Evolutionary conservation across 2,329 filamentous ascomycete genomes (phyloP).

Genomic region (Bisporella sp.): DNA sequence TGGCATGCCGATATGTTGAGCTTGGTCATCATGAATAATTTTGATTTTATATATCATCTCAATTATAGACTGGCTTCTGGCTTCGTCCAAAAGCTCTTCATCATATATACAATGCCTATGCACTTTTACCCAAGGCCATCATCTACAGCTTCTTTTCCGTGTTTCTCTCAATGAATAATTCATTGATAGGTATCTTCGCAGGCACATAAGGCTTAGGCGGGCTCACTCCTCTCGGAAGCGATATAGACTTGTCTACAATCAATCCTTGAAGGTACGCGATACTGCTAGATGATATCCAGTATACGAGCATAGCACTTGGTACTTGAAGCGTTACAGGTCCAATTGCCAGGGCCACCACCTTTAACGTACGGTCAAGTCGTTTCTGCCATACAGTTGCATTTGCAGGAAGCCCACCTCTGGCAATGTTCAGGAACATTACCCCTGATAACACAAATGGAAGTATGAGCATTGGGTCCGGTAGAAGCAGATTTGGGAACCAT

Average conservation of each 20-base stretch:
- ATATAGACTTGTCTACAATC: conserved; percentile 32
- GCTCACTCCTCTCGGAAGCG: too few species aligned
- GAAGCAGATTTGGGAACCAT: conserved; percentile 52
- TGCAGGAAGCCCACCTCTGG: conserved; percentile 9
- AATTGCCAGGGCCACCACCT: conserved; percentile 32
- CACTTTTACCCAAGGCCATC: too few species aligned
- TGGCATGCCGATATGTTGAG: too few species aligned
- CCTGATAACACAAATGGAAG: conserved; percentile 42
- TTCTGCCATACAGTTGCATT: conserved; percentile 14
- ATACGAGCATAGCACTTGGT: conserved; percentile 39
- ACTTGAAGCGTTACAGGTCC: conserved; percentile 32
- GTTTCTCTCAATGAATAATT: too few species aligned
- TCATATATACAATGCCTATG: too few species aligned
- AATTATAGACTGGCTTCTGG: too few species aligned
- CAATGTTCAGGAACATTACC: conserved; percentile 41
- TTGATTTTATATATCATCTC: too few species aligned
- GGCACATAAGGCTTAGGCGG: too few species aligned
- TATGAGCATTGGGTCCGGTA: conserved; percentile 41
- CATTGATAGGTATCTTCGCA: too few species aligned
- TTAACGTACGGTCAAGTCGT: conserved; percentile 24
- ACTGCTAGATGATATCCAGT: conserved; percentile 40
- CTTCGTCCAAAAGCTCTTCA: too few species aligned
- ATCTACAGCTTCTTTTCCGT: too few species aligned
- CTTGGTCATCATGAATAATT: too few species aligned
- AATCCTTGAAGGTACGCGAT: conserved; percentile 33